Percentiles rank a stretch among this genome's conserved stretches.
Evolutionary conservation across 2,329 filamentous ascomycete genomes (phyloP).

Genomic region (Penicillium capsulatum): DNA sequence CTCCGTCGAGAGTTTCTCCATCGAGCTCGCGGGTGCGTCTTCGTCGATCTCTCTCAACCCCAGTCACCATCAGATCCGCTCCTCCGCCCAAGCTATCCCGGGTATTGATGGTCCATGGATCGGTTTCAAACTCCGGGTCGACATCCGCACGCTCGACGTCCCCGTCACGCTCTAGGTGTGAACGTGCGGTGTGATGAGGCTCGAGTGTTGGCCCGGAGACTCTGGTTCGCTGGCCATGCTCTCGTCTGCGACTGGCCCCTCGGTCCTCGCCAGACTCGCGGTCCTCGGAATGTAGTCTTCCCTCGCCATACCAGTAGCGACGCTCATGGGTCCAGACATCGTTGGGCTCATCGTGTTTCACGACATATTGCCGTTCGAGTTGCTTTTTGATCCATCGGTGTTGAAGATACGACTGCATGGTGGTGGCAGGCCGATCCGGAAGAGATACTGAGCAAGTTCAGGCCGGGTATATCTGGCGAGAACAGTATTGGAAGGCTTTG

Average conservation of each 20-base stretch:
- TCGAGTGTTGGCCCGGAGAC: conserved; percentile 5
- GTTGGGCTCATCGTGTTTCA: conserved; percentile 11
- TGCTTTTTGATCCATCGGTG: conserved; percentile 13
- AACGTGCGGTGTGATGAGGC: conserved; percentile 6
- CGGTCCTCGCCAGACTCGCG: conserved; percentile 3
- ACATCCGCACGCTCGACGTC: conserved; percentile 12
- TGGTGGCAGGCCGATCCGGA: not conserved
- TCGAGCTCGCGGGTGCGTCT: not conserved
- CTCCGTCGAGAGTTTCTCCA: not conserved
- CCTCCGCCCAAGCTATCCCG: conserved; percentile 7
- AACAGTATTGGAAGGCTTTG: not conserved
- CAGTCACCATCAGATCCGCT: conserved; percentile 10
- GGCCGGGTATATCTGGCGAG: not conserved
- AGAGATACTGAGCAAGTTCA: not conserved
- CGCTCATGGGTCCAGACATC: conserved; percentile 17
- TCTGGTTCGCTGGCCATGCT: conserved; percentile 7
- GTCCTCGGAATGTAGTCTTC: conserved; percentile 7
- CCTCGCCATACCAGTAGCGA: conserved; percentile 11
- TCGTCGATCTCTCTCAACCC: conserved; percentile 4
- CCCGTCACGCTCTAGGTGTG: conserved; percentile 8
- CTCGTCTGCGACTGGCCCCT: conserved; percentile 3
- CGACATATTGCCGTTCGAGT: conserved; percentile 21
- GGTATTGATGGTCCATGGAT: conserved; percentile 12
- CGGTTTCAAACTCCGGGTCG: conserved; percentile 10
- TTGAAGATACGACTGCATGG: conserved; percentile 15